Evolutionary conservation across 805 yeast genomes (phyloP).

Genomic region (Candida pseudoglaebosa): DNA sequence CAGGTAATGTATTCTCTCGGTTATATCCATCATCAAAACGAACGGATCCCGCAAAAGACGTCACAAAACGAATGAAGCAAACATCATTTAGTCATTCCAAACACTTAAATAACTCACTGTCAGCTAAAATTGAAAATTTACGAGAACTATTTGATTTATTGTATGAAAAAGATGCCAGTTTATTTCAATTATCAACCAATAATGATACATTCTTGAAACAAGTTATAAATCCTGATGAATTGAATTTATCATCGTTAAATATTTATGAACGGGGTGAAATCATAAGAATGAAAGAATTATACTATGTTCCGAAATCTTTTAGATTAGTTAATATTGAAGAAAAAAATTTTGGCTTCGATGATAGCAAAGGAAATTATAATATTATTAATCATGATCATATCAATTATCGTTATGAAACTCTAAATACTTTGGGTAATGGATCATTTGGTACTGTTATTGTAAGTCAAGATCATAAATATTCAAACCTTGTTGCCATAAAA

Average conservation of each 20-base stretch:
- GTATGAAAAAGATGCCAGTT: conserved; percentile 21
- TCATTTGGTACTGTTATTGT: conserved; percentile 77
- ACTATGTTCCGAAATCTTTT: conserved; percentile 43
- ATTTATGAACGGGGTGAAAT: conserved; percentile 63
- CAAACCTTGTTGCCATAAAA: conserved; percentile 62
- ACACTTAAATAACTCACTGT: not conserved
- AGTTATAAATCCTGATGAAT: conserved; percentile 2
- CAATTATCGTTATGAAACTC: conserved; percentile 66
- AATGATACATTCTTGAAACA: conserved; percentile 2
- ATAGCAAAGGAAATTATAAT: conserved; percentile 57
- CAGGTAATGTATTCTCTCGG: conserved; percentile 8
- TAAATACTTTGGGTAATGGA: conserved; percentile 64
- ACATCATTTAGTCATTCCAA: not conserved
- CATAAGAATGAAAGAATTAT: conserved; percentile 44
- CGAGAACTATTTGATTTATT: conserved; percentile 20
- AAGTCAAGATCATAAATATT: conserved; percentile 60
- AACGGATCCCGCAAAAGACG: not conserved
- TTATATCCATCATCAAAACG: conserved; percentile 12
- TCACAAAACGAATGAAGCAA: not conserved
- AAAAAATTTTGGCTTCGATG: conserved; percentile 66
- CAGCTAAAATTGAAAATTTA: conserved; percentile 6
- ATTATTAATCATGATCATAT: conserved; percentile 63
- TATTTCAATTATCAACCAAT: conserved; percentile 17
- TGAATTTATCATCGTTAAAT: conserved; percentile 26
- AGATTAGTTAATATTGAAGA: conserved; percentile 24